Percentiles rank a stretch among this genome's conserved stretches.
Conservation (phyloP, 2,329 filamentous ascomycete genomes). For the Coniochaeta sp. region DNA sequence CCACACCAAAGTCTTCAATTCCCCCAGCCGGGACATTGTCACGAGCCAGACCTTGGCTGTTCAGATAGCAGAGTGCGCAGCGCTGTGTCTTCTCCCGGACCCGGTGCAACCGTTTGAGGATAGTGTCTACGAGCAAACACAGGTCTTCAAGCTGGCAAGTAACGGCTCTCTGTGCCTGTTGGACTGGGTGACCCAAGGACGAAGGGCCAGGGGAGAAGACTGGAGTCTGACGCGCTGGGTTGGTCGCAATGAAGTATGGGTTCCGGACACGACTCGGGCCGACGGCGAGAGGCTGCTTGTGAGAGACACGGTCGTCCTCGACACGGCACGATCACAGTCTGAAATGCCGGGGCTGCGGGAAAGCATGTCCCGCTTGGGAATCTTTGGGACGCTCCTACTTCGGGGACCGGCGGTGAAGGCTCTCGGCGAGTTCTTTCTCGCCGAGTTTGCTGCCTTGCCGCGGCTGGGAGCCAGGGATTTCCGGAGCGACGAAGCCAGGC, state of each 20-base stretch:
- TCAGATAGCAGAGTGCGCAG: conserved; percentile 40
- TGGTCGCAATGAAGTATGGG: conserved; percentile 85
- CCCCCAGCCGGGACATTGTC: conserved; percentile 44
- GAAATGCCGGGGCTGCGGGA: conserved; percentile 36
- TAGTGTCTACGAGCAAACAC: conserved; percentile 77
- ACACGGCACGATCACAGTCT: conserved; percentile 38
- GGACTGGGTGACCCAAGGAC: conserved; percentile 91
- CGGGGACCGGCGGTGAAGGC: conserved; percentile 62
- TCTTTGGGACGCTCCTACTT: conserved; percentile 81
- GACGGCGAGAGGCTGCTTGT: conserved; percentile 57
- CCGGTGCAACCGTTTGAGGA: conserved; percentile 85
- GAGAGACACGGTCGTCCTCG: conserved; percentile 76
- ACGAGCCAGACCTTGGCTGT: conserved; percentile 52
- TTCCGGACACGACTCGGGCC: conserved; percentile 21
- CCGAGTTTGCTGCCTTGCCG: conserved; percentile 70
- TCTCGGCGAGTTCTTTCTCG: conserved; percentile 67
- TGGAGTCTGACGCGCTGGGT: conserved; percentile 79
- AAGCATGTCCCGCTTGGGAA: conserved; percentile 66
- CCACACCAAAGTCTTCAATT: conserved; percentile 94
- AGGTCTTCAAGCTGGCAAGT: conserved; percentile 61
- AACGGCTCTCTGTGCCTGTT: conserved; percentile 66
- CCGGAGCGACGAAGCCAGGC: conserved; percentile 41
- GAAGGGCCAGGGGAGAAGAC: conserved; percentile 75
- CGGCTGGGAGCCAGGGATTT: conserved; percentile 80
- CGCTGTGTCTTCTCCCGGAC: conserved; percentile 70